Evolutionary conservation across 371 early-diverging fungal species (phyloP), one percentile per base, ranked within the genome.

Genomic region (Entomophthora muscae): DNA sequence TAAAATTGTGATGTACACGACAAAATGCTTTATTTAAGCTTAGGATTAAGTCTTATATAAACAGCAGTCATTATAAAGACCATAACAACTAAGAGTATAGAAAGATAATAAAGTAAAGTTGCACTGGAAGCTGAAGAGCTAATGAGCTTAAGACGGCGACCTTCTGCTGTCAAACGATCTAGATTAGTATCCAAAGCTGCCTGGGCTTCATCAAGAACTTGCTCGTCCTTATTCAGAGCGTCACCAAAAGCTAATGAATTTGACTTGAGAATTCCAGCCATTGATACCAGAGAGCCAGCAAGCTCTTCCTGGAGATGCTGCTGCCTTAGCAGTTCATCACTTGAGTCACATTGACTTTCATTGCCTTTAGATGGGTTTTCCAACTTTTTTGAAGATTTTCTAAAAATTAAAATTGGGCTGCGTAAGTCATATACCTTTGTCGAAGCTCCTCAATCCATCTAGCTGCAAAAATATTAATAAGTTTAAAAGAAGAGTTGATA

Each of bases 201-300:
- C 17, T 42, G 42, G 17, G 42, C 42, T 42, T 42, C 42, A 42
- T 42, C 42, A 42, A 42, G 42, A 42, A 66, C 67, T 59, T 66
- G 55, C 30, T 63, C 64, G 53, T 66, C 67, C 53, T 42, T 63
- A 28, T 3, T 26, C 3, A 66, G 32, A 30, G 63, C 63, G 53
- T 64, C 58, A 1, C 64, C 58, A 59, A 66, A 66, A 17, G 67
- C 54, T 26, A 58, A n/a, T 23, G 67, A 63, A 60, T 66, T 66
- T 53, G 58, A 31, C 52, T 66, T 66, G 30, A 66, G 59, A 31
- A 56, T 51, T 64, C 57, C 64, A 28, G 58, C 64, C 59, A 66
- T 63, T 23, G 42, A 57, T 10, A 66, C 53, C 31, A 66, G 52
- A 51, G 63, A 57, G 29, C 53, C 31, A 23, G 67, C 63, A 23